Conservation (phyloP, 495 filamentous ascomycete species). For the Xylaria curta region DNA sequence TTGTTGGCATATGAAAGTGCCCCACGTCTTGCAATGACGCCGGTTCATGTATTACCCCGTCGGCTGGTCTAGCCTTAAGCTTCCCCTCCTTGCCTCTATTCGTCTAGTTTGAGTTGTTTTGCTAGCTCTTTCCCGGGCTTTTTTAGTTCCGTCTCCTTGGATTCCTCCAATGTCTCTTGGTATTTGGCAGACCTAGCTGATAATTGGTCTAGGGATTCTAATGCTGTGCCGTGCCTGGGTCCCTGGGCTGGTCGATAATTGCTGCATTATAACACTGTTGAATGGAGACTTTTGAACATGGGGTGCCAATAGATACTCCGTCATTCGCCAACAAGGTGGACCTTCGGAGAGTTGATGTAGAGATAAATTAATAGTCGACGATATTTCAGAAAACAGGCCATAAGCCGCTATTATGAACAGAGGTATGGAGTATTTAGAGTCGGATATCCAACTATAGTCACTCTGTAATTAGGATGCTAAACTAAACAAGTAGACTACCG, state of each 20-base stretch:
- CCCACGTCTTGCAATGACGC: not conserved
- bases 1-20: conserved; percentile 8
- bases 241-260: conserved; percentile 1
- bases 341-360: not conserved
- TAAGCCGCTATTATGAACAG: not conserved
- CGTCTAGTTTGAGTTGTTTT: conserved; percentile 5
- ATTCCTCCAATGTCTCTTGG: not conserved
- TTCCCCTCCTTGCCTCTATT: conserved; percentile 9
- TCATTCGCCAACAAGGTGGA: not conserved
- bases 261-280: not conserved
- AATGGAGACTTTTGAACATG: not conserved
- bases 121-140: conserved; percentile 2
- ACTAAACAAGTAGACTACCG: not conserved
- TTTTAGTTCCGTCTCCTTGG: not conserved
- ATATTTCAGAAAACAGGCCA: not conserved
- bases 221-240: not conserved
- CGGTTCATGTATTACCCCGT: not conserved
- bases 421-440: not conserved
- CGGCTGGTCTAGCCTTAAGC: not conserved
- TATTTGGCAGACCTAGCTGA: not conserved
- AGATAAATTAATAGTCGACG: not conserved
- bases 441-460: not conserved
- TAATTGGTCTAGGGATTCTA: not conserved
- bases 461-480: not conserved
- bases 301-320: not conserved